Evolutionary conservation across 2,329 filamentous ascomycete genomes (phyloP), one percentile per base, ranked within the genome.

Genomic region (Phialemoniopsis sp.): DNA sequence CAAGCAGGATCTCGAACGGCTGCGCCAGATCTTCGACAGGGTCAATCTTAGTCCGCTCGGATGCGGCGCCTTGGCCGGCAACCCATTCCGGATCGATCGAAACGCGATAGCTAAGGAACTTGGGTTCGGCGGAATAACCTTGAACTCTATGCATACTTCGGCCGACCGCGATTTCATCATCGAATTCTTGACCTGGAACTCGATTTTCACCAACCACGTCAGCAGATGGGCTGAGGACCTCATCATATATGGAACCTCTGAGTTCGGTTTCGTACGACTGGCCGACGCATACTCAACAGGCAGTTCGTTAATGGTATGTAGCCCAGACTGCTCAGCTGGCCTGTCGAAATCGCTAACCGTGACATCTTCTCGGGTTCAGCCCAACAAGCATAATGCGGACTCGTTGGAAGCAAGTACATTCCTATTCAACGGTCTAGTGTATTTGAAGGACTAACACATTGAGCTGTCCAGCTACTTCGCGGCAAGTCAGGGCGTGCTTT

Each of bases 151-250:
- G 78, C 78, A 77, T 40, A 82, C 79, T 32, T 83, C 89, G 8
- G 80, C 76, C 13, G 86, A 90, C 62, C 76, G 88, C 26, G 89
- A 94, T 60, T 95, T 94, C 53, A 79, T 91, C 13, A 75, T 86
- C 41, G 88, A 95, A 67, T 82, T 79, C 2, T 78, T 95, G 64
- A 82, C 88, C 60, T 95, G 87, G 85, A 82, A 79, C 5, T 76
- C 78, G 21, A 85, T 84, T 53, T 69, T 94, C 47, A 91, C 87
- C 82, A 73, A 79, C 45, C 88, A 93, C 67, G 73, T 94, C 50
- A 87, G 78, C 40, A 78, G 86, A 40, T 91, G 85, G 82, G 78
- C 83, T 4, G 87, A 95, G 65, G 89, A 95, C 57, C 67, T 95
- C 44, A 94, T 95, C 64, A 77, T 94, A 56, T 90, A 89, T 69